phyloP scores from a whole-genome alignment of 345 rosid genomes.

The Raphanus raphanistrum region DNA sequence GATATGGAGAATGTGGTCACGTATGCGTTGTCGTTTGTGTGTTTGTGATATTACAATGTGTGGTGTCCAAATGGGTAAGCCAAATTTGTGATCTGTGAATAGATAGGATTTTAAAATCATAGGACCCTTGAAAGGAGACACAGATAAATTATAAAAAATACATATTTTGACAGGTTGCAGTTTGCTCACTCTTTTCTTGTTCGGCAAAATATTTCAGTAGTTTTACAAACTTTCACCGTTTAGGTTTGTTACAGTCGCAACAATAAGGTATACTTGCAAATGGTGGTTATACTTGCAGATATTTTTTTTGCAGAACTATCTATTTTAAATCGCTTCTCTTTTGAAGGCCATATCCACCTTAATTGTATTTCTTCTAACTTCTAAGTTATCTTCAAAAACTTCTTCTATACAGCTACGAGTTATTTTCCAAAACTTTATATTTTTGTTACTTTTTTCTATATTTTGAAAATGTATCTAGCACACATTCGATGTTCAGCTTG shows the following conservation, averaged over 20 bases:
- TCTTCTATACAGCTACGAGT: neutral
- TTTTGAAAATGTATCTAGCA: neutral
- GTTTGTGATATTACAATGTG: constrained; percentile 23
- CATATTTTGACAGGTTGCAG: neutral
- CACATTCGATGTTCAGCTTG: neutral
- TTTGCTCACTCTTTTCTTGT: too few relatives aligned
- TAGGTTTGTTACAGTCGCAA: too few relatives aligned
- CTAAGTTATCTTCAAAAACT: neutral
- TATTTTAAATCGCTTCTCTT: too few relatives aligned
- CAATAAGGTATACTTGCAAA: too few relatives aligned
- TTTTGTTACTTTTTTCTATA: neutral
- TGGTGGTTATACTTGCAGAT: too few relatives aligned
- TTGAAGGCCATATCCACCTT: neutral
- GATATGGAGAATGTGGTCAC: constrained; percentile 35
- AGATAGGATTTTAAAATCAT: constrained; percentile 8
- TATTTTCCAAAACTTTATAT: neutral
- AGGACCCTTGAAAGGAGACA: neutral
- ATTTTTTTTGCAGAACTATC: too few relatives aligned
- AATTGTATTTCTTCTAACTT: neutral
- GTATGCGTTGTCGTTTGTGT: constrained; percentile 23
- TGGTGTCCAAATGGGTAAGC: constrained; percentile 20
- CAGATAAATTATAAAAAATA: too few relatives aligned
- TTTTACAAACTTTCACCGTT: too few relatives aligned
- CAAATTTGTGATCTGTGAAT: constrained; percentile 23
- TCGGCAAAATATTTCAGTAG: too few relatives aligned